Evolutionary conservation across 352 stramenopile species (phyloP).

Genomic region (Globisporangium spinosum): DNA sequence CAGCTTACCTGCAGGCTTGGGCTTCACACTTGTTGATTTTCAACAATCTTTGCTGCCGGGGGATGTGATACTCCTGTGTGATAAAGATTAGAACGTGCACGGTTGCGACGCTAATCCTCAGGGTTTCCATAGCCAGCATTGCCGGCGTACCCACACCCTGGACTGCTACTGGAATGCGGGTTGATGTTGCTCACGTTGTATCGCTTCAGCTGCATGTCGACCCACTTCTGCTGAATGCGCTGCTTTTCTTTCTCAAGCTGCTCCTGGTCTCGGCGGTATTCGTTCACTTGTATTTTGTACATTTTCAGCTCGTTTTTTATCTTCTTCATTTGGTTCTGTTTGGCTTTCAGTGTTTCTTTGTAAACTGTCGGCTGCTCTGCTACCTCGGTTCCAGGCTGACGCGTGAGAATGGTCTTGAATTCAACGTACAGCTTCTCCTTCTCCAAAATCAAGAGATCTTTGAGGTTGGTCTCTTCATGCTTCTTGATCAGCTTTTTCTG

Average conservation of each 20-base stretch:
- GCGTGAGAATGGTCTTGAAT: constrained; percentile 85
- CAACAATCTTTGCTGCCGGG: too few species aligned
- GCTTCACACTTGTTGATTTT: too few species aligned
- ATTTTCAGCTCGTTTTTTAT: constrained; percentile 91
- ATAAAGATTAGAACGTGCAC: background rate
- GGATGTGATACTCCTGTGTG: background rate
- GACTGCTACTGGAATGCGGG: background rate
- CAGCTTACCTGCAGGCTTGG: too few species aligned
- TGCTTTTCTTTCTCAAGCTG: constrained; percentile 61
- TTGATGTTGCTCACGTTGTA: background rate
- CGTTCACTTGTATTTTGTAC: constrained; percentile 91
- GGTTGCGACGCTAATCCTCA: constrained; percentile 3
- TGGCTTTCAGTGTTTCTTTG: constrained; percentile 86
- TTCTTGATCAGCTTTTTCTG: constrained; percentile 86
- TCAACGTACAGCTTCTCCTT: constrained; percentile 93
- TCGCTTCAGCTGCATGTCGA: constrained; percentile 36
- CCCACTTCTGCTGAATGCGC: constrained; percentile 59
- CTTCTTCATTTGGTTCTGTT: constrained; percentile 66
- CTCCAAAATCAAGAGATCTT: constrained; percentile 70
- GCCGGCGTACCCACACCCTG: constrained; percentile 1
- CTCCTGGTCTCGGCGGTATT: constrained; percentile 66
- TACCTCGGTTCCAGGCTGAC: constrained; percentile 86
- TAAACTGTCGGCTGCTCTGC: constrained; percentile 86
- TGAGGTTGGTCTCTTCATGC: constrained; percentile 62
- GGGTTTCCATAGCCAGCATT: constrained; percentile 7